Conservation (phyloP, 2,329 filamentous ascomycete genomes). For the Cercospora sesami region DNA sequence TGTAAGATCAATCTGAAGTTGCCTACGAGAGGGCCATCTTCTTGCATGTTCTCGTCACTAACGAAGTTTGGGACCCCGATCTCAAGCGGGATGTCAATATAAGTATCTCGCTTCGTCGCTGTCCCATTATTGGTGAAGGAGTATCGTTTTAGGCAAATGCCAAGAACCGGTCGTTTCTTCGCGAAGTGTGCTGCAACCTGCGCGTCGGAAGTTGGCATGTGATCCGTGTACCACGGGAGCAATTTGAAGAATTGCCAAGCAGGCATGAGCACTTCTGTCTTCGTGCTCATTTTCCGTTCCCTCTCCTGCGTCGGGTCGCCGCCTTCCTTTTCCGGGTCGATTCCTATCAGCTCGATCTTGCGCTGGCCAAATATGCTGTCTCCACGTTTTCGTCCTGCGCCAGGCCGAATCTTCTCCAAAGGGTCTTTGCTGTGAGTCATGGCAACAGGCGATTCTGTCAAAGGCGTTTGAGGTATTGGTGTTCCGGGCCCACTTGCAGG, state of each 20-base stretch:
- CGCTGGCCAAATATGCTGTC: slow-evolving; percentile 54
- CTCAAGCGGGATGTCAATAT: slow-evolving; percentile 87
- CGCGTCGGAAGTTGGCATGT: slow-evolving; percentile 63
- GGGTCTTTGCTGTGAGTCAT: slow-evolving; percentile 33
- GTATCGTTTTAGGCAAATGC: slow-evolving; percentile 91
- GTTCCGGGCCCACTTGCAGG: slow-evolving; percentile 33
- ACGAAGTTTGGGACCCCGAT: slow-evolving; percentile 86
- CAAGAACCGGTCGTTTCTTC: slow-evolving; percentile 77
- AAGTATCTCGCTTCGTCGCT: slow-evolving; percentile 72
- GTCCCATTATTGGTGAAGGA: slow-evolving; percentile 68
- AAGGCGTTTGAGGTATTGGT: slow-evolving; percentile 31
- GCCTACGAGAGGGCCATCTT: slow-evolving; percentile 69
- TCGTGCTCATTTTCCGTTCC: slow-evolving; percentile 35
- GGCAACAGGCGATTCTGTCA: slow-evolving; percentile 24
- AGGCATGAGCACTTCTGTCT: slow-evolving; percentile 88
- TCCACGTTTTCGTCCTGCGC: slow-evolving; percentile 44
- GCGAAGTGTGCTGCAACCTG: slow-evolving; percentile 90
- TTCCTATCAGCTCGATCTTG: slow-evolving; percentile 37
- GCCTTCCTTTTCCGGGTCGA: slow-evolving; percentile 46
- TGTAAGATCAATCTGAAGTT: slow-evolving; percentile 93
- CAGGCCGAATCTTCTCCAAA: slow-evolving; percentile 38
- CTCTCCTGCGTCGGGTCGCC: slow-evolving; percentile 39
- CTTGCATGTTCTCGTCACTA: slow-evolving; percentile 69
- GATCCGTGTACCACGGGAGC: slow-evolving; percentile 85
- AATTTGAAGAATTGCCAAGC: slow-evolving; percentile 97